Percentiles rank a stretch among this genome's conserved stretches.
These are phyloP conservation scores for Candida caryicola DNA, from an alignment of 805 yeast species.

Conservation along the genomic window DNA sequence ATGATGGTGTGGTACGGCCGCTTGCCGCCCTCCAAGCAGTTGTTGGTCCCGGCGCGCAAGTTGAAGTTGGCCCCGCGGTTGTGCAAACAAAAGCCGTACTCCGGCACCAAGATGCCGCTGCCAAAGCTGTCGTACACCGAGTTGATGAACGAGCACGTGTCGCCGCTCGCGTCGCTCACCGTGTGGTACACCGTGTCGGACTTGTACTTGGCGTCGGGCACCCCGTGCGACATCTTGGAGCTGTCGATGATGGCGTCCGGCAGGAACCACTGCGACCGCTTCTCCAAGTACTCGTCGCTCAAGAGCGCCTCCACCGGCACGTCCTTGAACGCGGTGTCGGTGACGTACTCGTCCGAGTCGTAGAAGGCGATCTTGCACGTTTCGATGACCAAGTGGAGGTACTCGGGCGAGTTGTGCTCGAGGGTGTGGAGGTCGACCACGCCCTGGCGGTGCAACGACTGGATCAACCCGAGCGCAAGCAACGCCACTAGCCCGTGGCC, in stretches of 20 bases:
- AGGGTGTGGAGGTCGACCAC: conserved; percentile 39
- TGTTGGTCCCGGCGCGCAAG: conserved; percentile 52
- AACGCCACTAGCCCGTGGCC: conserved; percentile 80
- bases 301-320: conserved; percentile 44
- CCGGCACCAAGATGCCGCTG: conserved; percentile 62
- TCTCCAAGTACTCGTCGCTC: conserved; percentile 45
- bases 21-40: conserved; percentile 64
- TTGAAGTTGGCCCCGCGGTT: conserved; percentile 78
- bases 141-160: conserved; percentile 78
- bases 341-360: conserved; percentile 71
- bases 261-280: conserved; percentile 48
- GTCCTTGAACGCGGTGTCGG: conserved; percentile 51
- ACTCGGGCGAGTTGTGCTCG: conserved; percentile 67
- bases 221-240: conserved; percentile 43
- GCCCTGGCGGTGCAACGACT: conserved; percentile 47
- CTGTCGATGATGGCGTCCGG: conserved; percentile 40
- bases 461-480: conserved; percentile 64
- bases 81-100: conserved; percentile 66
- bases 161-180: conserved; percentile 64
- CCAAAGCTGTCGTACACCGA: conserved; percentile 73
- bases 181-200: conserved; percentile 74
- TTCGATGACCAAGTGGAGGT: conserved; percentile 68
- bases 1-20: conserved; percentile 82
- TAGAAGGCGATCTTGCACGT: conserved; percentile 68
- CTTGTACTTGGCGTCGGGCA: conserved; percentile 55